Conservation (phyloP, 2,329 filamentous ascomycete species). For the Colletotrichum graminicola region DNA sequence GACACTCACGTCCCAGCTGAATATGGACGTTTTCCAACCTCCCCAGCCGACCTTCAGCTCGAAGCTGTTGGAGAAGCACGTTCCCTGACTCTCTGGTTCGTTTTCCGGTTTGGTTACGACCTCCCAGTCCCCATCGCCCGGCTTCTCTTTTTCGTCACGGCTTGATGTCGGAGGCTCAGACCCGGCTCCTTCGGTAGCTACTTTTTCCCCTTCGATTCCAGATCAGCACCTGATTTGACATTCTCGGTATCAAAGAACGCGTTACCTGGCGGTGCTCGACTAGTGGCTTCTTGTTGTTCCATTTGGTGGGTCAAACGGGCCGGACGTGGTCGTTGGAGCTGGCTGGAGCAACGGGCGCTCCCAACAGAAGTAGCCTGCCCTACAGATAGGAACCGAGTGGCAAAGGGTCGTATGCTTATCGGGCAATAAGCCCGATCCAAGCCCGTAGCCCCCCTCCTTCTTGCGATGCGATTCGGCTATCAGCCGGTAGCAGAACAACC, state of each 20-base stretch:
- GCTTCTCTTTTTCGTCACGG: not conserved
- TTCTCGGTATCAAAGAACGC: no score
- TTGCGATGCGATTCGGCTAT: not conserved
- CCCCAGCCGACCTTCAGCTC: slow-evolving; percentile 17
- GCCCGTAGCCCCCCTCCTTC: no score
- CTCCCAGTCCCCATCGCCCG: not conserved
- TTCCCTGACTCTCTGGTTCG: not conserved
- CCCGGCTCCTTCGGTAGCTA: not conserved
- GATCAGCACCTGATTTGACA: not conserved
- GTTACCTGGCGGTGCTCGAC: not conserved
- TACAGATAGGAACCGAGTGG: not conserved
- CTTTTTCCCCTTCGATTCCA: not conserved
- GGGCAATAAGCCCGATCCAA: not conserved
- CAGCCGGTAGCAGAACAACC: not conserved
- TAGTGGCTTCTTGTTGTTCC: not conserved
- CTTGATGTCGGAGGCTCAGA: not conserved
- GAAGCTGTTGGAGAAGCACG: not conserved
- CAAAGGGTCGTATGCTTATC: not conserved
- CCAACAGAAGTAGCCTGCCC: no score
- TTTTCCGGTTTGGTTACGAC: not conserved
- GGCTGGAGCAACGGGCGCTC: not conserved
- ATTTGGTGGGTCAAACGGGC: not conserved
- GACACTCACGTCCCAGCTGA: not conserved
- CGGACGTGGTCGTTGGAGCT: not conserved
- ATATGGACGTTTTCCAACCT: not conserved